Base-by-base conservation (phyloP, 345 rosid species). In the Camelina neglecta region DNA sequence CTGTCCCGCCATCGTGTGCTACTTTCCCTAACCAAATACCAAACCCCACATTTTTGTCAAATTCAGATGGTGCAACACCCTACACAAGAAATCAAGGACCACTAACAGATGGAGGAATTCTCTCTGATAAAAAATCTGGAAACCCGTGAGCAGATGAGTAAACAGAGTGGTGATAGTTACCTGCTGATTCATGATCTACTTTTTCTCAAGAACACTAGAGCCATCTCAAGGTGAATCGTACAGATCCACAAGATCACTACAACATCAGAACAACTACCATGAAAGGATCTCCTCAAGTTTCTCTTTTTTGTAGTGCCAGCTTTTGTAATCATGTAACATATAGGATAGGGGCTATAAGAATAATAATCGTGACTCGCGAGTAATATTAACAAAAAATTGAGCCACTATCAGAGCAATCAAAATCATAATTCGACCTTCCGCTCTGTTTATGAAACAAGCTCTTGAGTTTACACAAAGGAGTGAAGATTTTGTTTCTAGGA, bases 241-340 rank as follows among this genome's bases (percentile, higher is more conserved):
- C 33, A 68, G 64, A 18, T 75, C 54, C 51, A 49, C 29, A 74
- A 58, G 66, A 56, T 36, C 74, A 18, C 26, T 26, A 18, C 62
- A 29, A 18, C 56, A 39, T 8, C 36, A 67, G 21, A 65, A 13
- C 60, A 59, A 36, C 16, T 48, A 67, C 63, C 55, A 68, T 41
- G 48, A 56, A 68, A 61, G 59, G 65, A 35, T 47, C 65, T 74
- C 11, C 21, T 56, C 47, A 74, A 45, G 57, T 60, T 60, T 60
- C 49, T 49, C 45, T 3, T 60, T 59, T 38, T 39, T 39, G 10
- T 39, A 29, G 68, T 39, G 33, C 12, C 4, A 38, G 65, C 23
- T 67, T 71, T 58, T 65, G 42, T 71, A 41, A 58, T 71, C 60
- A 49, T 77, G 72, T 63, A 72, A 55, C 59, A 54, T 42, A 51